phyloP scores from a whole-genome alignment of 805 yeast species.

The Ogataea nakhonphanomensis region DNA sequence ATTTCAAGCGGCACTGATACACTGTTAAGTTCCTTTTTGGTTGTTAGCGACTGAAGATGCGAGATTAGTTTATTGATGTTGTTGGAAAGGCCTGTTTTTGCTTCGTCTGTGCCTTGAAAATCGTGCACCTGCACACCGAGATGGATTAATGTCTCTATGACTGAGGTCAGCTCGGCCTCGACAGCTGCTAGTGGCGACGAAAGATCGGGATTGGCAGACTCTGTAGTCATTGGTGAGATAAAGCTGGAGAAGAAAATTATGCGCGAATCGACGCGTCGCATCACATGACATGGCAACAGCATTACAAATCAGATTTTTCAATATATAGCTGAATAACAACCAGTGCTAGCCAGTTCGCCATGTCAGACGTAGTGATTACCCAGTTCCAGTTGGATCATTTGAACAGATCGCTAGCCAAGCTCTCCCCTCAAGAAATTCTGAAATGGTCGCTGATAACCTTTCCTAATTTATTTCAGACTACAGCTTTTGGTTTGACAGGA shows the following conservation, averaged over 20 bases:
- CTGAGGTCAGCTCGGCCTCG: slow-evolving; percentile 43
- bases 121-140: slow-evolving; percentile 91
- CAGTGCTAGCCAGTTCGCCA: not conserved
- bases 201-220: slow-evolving; percentile 21
- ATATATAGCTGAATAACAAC: not conserved
- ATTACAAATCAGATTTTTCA: slow-evolving; percentile 1
- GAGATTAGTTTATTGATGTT: slow-evolving; percentile 39
- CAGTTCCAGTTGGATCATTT: slow-evolving; percentile 55
- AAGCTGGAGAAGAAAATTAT: not conserved
- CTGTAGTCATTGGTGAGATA: slow-evolving; percentile 29
- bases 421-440: slow-evolving; percentile 68
- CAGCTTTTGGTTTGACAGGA: slow-evolving; percentile 95
- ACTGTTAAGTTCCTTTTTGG: slow-evolving; percentile 33
- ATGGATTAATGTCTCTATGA: slow-evolving; percentile 80
- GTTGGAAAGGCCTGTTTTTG: slow-evolving; percentile 55
- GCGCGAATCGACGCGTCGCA: slow-evolving; percentile 8
- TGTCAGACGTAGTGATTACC: slow-evolving; percentile 16
- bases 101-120: slow-evolving; percentile 82
- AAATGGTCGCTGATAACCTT: slow-evolving; percentile 82
- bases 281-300: slow-evolving; percentile 8
- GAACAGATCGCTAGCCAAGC: slow-evolving; percentile 54
- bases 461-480: slow-evolving; percentile 81
- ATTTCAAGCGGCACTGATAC: slow-evolving; percentile 75
- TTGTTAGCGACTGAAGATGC: slow-evolving; percentile 35
- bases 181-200: slow-evolving; percentile 26